Evolutionary conservation across 2,329 filamentous ascomycete species (phyloP), one percentile per base, ranked within the genome.

Genomic region (Penicillium hesseltinei): DNA sequence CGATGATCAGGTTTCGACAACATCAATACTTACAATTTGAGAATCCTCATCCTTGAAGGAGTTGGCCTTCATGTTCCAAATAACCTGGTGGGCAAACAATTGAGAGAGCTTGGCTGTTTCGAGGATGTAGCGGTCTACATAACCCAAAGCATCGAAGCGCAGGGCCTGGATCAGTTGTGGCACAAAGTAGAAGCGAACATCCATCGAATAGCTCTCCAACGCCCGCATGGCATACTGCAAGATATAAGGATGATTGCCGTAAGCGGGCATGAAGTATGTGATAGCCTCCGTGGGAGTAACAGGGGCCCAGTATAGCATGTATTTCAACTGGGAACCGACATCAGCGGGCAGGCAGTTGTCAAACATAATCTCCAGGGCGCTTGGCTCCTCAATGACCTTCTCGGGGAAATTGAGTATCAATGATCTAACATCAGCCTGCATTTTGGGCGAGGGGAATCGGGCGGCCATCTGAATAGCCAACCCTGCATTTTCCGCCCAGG

Each of bases 1-100:
- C 43, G 33, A 11, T 31, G 29, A 21, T 44, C 25, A 7, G 19
- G 13, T 4, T 5, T 27, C 36, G 39, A 47, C 53, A 31, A 19
- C 11, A 23, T 36, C 6, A 47, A 25, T 47, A 66, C 86, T 81
- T 79, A 90, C 88, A 62, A 96, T 84, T 67, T 89, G 86, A 15
- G 89, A 92, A 65, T 97, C 91, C 68, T 99, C 93, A 64, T 99
- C 95, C 74, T 97, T 99, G 82, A 90, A 99, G 1, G 92, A 90
- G 73, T 99, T 99, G 33, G 94, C 94, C 74, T 97, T 99, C 89
- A 99, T 99, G 73, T 99, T 99, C 94, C 95, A 99, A 71, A 99
- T 99, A 65, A 99, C 97, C 69, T 99, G 94, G 73, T 99, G 95
- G 2, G 95, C 93, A 75, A 99, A 99, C 9, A 97, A 79, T 74